phyloP scores from a whole-genome alignment of 139 green algal species.

The Tetraselmis striata region DNA sequence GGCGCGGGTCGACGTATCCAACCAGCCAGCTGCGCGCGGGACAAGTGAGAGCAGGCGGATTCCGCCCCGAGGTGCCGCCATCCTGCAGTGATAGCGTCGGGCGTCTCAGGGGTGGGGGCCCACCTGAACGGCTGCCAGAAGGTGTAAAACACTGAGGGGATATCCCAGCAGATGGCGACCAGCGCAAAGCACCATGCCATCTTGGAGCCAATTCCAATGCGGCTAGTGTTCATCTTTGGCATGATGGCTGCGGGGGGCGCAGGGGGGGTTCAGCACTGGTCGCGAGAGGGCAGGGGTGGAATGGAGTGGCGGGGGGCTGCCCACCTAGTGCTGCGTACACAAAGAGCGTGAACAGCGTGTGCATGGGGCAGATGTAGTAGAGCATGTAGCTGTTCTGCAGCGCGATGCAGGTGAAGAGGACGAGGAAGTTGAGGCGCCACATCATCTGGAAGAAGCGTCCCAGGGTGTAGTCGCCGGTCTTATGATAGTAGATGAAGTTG shows the following conservation, averaged over 20 bases:
- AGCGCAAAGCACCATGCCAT: slow-evolving; percentile 42
- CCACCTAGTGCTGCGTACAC: slow-evolving; percentile 78
- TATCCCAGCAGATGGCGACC: slow-evolving; percentile 78
- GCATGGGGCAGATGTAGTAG: slow-evolving; percentile 99
- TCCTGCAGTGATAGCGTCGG: no score
- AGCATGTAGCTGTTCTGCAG: slow-evolving; percentile 93
- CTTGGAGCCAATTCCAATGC: slow-evolving; percentile 22
- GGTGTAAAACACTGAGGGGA: slow-evolving; percentile 80
- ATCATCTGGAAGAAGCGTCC: slow-evolving; percentile 88
- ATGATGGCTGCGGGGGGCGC: not conserved
- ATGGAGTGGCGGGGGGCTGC: not conserved
- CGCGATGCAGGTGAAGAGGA: slow-evolving; percentile 67
- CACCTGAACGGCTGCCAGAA: slow-evolving; percentile 77
- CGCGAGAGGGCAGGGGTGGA: not conserved
- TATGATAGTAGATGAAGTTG: slow-evolving; percentile 96
- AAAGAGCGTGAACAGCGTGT: slow-evolving; percentile 93
- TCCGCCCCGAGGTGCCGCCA: no score
- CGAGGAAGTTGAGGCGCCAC: slow-evolving; percentile 95
- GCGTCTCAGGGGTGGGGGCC: no score
- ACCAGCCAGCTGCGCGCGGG: slow-evolving; percentile 35
- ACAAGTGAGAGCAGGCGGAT: not conserved
- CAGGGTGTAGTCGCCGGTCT: slow-evolving; percentile 63
- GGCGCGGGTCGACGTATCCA: slow-evolving; percentile 78
- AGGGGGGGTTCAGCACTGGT: not conserved
- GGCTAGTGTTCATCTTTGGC: not conserved